A percentile compares a stretch with the other conserved stretches of the same genome.
Evolutionary conservation across 2,329 filamentous ascomycete genomes (phyloP).

Genomic region (Colletotrichum sojae): DNA sequence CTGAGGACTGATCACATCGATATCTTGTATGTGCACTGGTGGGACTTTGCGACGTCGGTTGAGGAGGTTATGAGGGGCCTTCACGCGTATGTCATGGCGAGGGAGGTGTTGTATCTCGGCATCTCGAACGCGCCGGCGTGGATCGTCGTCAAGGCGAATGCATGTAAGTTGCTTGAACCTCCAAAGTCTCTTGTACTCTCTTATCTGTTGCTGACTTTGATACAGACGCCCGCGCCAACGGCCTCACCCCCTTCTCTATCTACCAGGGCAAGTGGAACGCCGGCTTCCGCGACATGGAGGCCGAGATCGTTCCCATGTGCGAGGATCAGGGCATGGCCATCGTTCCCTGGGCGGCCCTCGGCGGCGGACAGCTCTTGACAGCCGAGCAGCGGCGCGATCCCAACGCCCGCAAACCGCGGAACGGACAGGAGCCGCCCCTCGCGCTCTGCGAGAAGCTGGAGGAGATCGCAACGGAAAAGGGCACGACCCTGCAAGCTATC

Average conservation of each 20-base stretch:
- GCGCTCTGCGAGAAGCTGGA: conserved; percentile 30
- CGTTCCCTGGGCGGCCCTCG: conserved; percentile 71
- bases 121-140: conserved; percentile 57
- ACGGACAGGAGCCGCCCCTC: background rate
- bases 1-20: conserved; percentile 60
- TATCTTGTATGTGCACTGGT: conserved; percentile 60
- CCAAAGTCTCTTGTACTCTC: no score
- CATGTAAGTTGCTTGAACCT: conserved; percentile 35
- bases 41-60: conserved; percentile 57
- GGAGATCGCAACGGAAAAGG: conserved; percentile 32
- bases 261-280: conserved; percentile 57
- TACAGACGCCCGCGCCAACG: conserved; percentile 48
- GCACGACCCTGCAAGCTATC: conserved; percentile 14
- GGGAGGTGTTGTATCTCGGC: conserved; percentile 58
- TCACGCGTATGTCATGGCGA: conserved; percentile 55
- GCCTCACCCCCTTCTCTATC: conserved; percentile 52
- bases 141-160: conserved; percentile 55
- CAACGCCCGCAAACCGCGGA: background rate
- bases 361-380: conserved; percentile 64
- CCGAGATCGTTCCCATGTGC: conserved; percentile 59
- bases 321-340: conserved; percentile 63
- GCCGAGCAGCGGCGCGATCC: conserved; percentile 47
- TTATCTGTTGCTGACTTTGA: background rate
- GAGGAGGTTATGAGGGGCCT: conserved; percentile 58
- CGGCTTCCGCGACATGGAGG: conserved; percentile 53